Conservation (phyloP, 2,329 filamentous ascomycete genomes). For the Fusarium sp. region DNA sequence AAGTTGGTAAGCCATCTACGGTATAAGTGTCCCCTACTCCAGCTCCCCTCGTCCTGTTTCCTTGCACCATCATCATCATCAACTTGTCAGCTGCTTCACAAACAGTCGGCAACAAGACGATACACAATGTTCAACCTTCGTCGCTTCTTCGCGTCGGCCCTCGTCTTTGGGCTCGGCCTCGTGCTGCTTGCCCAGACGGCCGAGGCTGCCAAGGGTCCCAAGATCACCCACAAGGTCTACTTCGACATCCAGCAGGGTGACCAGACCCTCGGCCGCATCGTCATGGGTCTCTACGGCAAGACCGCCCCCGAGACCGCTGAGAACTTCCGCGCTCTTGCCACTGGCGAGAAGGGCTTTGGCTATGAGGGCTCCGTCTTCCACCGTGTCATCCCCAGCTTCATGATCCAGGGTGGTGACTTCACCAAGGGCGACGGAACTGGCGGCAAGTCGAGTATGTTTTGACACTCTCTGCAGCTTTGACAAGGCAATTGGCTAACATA, state of each 20-base stretch:
- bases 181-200: conserved; percentile 77
- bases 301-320: conserved; percentile 78
- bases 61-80: conserved; percentile 34
- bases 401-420: conserved; percentile 93
- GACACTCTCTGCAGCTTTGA: neutral
- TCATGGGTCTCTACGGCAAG: conserved; percentile 86
- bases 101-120: conserved; percentile 29
- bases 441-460: conserved; percentile 77
- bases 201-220: conserved; percentile 82
- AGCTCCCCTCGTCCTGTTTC: conserved; percentile 23
- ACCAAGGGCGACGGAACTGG: conserved; percentile 82
- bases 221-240: conserved; percentile 95
- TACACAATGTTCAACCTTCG: conserved; percentile 76
- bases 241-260: conserved; percentile 84
- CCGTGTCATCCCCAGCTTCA: conserved; percentile 88
- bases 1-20: conserved; percentile 20
- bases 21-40: conserved; percentile 42
- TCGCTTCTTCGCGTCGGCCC: conserved; percentile 72
- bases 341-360: conserved; percentile 85
- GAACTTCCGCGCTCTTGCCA: conserved; percentile 82
- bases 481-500: conserved; percentile 32
- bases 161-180: conserved; percentile 78
- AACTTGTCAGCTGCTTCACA: conserved; percentile 16
- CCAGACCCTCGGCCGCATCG: conserved; percentile 74
- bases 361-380: conserved; percentile 86